Percentiles rank a stretch among this genome's conserved stretches.
phyloP scores from a whole-genome alignment of 306 rosid genomes.

The Rubus parviflorus region DNA sequence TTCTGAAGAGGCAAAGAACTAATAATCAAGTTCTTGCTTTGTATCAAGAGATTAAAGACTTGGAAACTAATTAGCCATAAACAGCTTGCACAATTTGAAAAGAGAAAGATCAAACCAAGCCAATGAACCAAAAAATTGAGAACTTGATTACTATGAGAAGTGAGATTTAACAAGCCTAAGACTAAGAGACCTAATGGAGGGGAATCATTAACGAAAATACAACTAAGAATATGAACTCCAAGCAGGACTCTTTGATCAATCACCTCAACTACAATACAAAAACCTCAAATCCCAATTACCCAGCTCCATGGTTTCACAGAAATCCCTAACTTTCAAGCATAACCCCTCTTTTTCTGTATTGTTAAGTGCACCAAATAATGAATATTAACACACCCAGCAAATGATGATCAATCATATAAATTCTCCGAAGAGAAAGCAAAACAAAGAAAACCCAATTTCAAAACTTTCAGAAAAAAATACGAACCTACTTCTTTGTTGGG shows the following conservation, averaged over 20 bases:
- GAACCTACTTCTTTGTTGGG: constrained; percentile 89
- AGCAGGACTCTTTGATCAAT: background rate
- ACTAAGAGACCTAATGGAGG: background rate
- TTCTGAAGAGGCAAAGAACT: background rate
- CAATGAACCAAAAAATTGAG: background rate
- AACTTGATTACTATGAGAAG: background rate
- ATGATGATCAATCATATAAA: too few relatives aligned
- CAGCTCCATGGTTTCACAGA: background rate
- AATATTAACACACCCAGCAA: too few relatives aligned
- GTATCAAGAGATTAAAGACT: background rate
- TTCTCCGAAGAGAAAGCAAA: too few relatives aligned
- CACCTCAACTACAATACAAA: background rate
- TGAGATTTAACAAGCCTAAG: background rate
- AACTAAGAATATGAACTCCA: background rate
- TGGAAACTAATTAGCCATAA: background rate
- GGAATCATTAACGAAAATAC: background rate
- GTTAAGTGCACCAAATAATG: background rate
- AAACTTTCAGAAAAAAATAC: background rate
- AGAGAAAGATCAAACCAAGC: background rate
- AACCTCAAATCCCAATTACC: background rate
- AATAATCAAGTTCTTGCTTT: background rate
- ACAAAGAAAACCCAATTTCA: too few relatives aligned
- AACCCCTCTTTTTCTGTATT: background rate
- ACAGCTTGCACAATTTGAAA: background rate
- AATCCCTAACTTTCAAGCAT: background rate